Base-by-base conservation (phyloP, 345 rosid species). In the Luvunga scandens region DNA sequence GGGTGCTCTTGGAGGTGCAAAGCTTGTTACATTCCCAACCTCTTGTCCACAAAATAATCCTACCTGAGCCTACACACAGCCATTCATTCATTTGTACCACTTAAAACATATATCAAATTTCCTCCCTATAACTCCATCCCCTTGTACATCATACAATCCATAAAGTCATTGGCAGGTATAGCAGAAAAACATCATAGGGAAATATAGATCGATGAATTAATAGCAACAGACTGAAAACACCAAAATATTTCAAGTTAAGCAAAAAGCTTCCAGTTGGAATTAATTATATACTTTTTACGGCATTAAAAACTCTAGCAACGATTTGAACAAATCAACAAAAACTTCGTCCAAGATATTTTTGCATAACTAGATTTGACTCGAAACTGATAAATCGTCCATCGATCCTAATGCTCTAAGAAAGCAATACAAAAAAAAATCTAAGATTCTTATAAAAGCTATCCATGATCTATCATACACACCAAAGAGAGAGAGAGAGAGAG, bases 31-130 rank as follows among this genome's bases (percentile, higher is more conserved):
- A 87, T 85, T 87, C 77, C 94, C 97, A 93, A 91, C 86, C 86
- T 92, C 97, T 89, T 90, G 96, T 81, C 90, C 97, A 92, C 87
- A 91, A 87, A 90, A 90, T 81, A 88, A 87, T 86, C 93, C 97
- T 91, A 93, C 97, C 97, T 93, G 98, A 88, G 90, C 99, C 99
- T 95, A 95, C 98, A 93, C 86, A 93, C 87, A 91, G 84, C 87
- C 93, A 88, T 77, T 78, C 87, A 89, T 91, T 84, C 86, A 93
- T 45, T 45, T 85, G 93, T 76, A 90, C 90, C 93, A 87, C 90
- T 79, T 77, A 87, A 89, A 70, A 82, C 69, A 84, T 79, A 78
- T 82, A 83, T 65, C 75, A 85, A 80, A 78, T 80, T 22, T 70
- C 71, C 25, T 21, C 69, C 85, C 83, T 61, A n/a, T 50, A 53